These are phyloP conservation scores for Ogataea nonfermentans DNA, from an alignment of 805 yeast species.

Conservation along the genomic window DNA sequence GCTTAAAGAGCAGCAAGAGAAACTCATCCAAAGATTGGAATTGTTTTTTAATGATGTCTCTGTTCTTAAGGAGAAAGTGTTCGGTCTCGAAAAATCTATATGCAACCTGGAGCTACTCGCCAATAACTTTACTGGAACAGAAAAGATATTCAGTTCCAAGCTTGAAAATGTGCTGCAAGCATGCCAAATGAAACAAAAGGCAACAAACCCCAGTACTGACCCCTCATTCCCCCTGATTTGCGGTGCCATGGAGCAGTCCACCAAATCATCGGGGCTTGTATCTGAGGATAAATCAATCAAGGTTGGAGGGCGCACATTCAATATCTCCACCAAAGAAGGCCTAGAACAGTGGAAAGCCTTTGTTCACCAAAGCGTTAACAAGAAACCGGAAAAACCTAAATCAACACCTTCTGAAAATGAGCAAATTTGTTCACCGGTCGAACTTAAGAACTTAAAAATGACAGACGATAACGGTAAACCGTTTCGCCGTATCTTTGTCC, in stretches of 20 bases:
- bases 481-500: constrained; percentile 45
- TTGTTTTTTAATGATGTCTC: constrained; percentile 10
- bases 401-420: not conserved
- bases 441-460: constrained; percentile 12
- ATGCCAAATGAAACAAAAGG: constrained; percentile 2
- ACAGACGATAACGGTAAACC: constrained; percentile 40
- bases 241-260: not conserved
- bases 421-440: constrained; percentile 1
- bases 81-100: constrained; percentile 17
- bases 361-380: constrained; percentile 18
- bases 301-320: constrained; percentile 25
- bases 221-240: constrained; percentile 6
- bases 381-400: constrained; percentile 6
- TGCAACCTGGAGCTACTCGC: constrained; percentile 19
- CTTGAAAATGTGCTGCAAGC: constrained; percentile 6
- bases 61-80: constrained; percentile 18
- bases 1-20: not conserved
- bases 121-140: constrained; percentile 10
- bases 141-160: constrained; percentile 4
- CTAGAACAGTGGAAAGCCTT: constrained; percentile 28
- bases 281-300: constrained; percentile 16
- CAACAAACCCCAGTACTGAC: not conserved
- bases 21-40: not conserved
- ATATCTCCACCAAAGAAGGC: constrained; percentile 34
- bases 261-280: not conserved